A percentile compares a stretch with the other conserved stretches of the same genome.
phyloP scores from a whole-genome alignment of 345 rosid species.

The Reutealis trisperma region DNA sequence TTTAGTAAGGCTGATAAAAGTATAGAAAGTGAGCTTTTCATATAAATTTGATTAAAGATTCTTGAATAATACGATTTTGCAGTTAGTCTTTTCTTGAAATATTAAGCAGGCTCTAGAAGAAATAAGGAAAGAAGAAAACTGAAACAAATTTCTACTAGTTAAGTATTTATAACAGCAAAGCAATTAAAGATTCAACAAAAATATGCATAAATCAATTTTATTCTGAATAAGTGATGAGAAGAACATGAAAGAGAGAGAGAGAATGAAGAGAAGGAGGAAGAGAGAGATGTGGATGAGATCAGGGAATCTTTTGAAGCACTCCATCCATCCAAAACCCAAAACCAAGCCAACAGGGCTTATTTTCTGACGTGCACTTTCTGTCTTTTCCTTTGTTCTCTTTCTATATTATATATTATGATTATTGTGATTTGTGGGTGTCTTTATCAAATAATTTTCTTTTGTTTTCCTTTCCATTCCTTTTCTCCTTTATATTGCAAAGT shows the following conservation, averaged over 20 bases:
- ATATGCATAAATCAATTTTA: not conserved
- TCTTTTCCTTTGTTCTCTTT: slow-evolving; percentile 46
- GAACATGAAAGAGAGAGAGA: slow-evolving; percentile 7
- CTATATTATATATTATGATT: slow-evolving; percentile 1
- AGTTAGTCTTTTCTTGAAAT: not conserved
- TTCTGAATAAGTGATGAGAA: not conserved
- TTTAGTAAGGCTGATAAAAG: slow-evolving; percentile 36
- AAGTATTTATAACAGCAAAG: slow-evolving; percentile 9
- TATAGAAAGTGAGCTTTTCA: slow-evolving; percentile 16
- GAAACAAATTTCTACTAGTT: not conserved
- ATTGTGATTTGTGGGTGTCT: slow-evolving; percentile 8
- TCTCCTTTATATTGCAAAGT: not conserved
- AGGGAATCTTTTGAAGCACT: slow-evolving; percentile 30
- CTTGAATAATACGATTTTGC: not conserved
- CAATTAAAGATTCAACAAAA: slow-evolving; percentile 22
- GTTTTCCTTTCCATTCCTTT: too few species aligned
- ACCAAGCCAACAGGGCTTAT: slow-evolving; percentile 27
- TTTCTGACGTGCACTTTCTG: slow-evolving; percentile 52
- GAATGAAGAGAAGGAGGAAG: slow-evolving; percentile 2
- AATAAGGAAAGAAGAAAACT: not conserved
- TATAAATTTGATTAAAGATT: not conserved
- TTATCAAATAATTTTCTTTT: slow-evolving; percentile 5
- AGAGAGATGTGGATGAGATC: slow-evolving; percentile 17
- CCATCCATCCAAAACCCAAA: slow-evolving; percentile 41
- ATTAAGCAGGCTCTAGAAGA: not conserved